These are phyloP conservation scores for Alternaria brassicicola DNA, from an alignment of 2,329 filamentous ascomycete genomes.

Conservation along the genomic window DNA sequence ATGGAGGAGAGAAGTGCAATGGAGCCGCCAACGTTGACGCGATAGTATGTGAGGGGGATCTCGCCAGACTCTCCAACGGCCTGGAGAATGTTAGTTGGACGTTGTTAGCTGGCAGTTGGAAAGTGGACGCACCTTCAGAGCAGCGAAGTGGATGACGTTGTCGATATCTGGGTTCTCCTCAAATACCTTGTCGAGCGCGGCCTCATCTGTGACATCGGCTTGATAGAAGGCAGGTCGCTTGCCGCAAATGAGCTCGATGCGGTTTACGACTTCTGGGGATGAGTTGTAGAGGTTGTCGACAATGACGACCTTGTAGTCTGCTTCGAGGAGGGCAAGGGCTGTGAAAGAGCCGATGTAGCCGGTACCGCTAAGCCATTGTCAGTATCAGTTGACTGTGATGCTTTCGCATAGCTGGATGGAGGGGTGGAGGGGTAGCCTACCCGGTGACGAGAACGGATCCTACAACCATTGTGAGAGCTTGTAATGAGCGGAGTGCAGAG, in stretches of 20 bases:
- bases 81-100: conserved; percentile 54
- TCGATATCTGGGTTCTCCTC: conserved; percentile 89
- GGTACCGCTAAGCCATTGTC: conserved; percentile 71
- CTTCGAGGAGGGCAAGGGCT: conserved; percentile 84
- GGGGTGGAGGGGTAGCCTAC: conserved; percentile 60
- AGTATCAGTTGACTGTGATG: conserved; percentile 11
- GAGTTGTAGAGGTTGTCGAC: conserved; percentile 98
- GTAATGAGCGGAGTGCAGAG: background rate
- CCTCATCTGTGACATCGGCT: conserved; percentile 85
- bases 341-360: conserved; percentile 99
- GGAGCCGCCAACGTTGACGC: conserved; percentile 93
- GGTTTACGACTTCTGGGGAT: conserved; percentile 86
- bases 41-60: conserved; percentile 96
- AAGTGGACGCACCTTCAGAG: conserved; percentile 75
- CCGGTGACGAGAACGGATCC: conserved; percentile 92
- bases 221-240: conserved; percentile 86
- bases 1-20: conserved; percentile 86
- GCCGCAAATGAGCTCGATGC: conserved; percentile 91
- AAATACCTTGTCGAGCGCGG: conserved; percentile 84
- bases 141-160: conserved; percentile 98
- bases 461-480: conserved; percentile 66
- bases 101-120: background rate
- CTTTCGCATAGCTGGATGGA: conserved; percentile 17
- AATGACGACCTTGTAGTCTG: conserved; percentile 95
- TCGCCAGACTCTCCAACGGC: conserved; percentile 94